phyloP scores from a whole-genome alignment of 139 green algal genomes.

The Cymbomonas tetramitiformis region DNA sequence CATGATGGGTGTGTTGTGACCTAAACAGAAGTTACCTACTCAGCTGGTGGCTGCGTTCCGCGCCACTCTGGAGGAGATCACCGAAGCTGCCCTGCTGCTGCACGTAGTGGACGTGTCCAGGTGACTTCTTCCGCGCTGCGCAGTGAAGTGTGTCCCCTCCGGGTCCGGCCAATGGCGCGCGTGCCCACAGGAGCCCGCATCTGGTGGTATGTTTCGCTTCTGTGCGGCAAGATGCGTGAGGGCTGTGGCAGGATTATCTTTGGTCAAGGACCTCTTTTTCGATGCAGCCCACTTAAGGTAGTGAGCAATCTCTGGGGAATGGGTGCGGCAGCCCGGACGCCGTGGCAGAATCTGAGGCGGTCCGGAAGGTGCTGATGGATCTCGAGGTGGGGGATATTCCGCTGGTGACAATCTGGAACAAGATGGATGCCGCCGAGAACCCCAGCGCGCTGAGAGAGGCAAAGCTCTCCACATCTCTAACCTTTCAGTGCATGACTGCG shows the following conservation, averaged over 20 bases:
- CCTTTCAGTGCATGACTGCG: no score
- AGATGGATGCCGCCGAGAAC: conserved; percentile 49
- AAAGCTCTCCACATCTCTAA: no score
- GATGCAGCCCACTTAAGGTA: no score
- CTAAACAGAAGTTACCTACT: conserved; percentile 89
- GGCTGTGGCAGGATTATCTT: no score
- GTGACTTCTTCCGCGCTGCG: background rate
- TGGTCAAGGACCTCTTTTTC: no score
- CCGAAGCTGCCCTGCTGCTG: conserved; percentile 59
- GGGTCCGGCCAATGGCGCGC: conserved; percentile 5
- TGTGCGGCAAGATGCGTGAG: no score
- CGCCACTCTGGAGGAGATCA: conserved; percentile 88
- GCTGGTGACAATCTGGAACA: conserved; percentile 83
- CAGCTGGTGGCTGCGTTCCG: conserved; percentile 58
- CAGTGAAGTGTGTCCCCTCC: background rate
- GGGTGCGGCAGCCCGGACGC: no score
- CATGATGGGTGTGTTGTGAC: conserved; percentile 88
- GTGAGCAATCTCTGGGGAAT: no score
- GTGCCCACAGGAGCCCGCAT: no score
- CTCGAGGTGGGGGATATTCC: conserved; percentile 48
- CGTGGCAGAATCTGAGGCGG: conserved; percentile 51
- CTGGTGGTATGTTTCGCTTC: no score
- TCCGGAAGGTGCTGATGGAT: conserved; percentile 56
- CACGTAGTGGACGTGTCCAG: conserved; percentile 79
- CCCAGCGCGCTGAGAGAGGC: conserved; percentile 45